Evolutionary conservation across 2,329 filamentous ascomycete genomes (phyloP), one percentile per base, ranked within the genome.

Genomic region (Aureobasidium sp.): DNA sequence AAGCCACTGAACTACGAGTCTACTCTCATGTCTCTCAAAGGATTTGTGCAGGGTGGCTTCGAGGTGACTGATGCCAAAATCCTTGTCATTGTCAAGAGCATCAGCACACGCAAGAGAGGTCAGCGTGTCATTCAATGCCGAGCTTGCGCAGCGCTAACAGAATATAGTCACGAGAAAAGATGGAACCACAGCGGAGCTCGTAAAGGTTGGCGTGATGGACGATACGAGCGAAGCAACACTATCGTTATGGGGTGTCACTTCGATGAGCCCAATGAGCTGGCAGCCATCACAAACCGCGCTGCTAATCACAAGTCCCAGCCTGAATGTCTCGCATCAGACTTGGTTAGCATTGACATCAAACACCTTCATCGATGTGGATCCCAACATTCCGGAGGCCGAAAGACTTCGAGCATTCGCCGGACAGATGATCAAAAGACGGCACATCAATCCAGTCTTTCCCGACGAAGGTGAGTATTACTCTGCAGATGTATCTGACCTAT

Each of bases 61-160:
- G 83, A 86, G 69, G 69, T 82, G 9, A 27, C n/a, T 3, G 77
- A 78, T 39, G 77, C 74, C 0, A 83, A 79, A 54, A 72, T 86
- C 2, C 73, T 86, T 3, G 79, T 85, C 0, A 82, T 83, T 55
- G 80, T 86, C 3, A 83, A 82, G 69, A 83, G 79, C 62, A 75
- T 86, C 59, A 81, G 83, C 0, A 75, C 76, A 6, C 77, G 75
- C 55, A 83, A 80, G 70, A 78, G 72, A 63, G 71, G 79, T 81
- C 67, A 16, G 66, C 25, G 9, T 10, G 16, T 1, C 1, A 8
- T 50, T 21, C 10, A 15, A 16, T 7, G 29, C 15, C 39, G 1
- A 9, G n/a, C 21, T 21, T 21, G 8, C 16, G 7, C 39, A 10
- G 25, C 44, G 37, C 59, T 63, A n/a, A 66, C 37, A 34, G 6